Conservation (phyloP, 352 stramenopile genomes). For the Globisporangium canariense region DNA sequence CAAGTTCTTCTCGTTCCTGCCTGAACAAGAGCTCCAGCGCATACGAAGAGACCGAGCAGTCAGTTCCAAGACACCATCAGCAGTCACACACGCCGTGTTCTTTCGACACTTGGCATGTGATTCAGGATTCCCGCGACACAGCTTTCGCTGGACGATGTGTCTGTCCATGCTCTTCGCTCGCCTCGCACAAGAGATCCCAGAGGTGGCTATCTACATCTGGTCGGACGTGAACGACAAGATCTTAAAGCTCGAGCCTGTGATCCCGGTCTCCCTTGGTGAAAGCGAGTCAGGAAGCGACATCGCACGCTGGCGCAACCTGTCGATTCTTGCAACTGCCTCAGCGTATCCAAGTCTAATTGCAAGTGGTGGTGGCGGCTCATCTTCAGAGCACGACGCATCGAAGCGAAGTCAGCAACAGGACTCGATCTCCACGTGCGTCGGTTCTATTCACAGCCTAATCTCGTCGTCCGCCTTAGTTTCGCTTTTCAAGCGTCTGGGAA, state of each 20-base stretch:
- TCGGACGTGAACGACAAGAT: conserved; percentile 57
- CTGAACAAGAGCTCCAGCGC: conserved; percentile 5
- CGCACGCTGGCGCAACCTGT: conserved; percentile 62
- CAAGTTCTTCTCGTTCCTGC: conserved; percentile 30
- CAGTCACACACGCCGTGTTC: background rate
- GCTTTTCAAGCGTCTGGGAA: conserved; percentile 46
- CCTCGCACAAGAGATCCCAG: conserved; percentile 35
- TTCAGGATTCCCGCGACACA: conserved; percentile 14
- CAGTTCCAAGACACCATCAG: background rate
- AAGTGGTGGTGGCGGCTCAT: conserved; percentile 3
- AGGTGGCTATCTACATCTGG: conserved; percentile 70
- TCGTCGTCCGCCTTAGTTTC: conserved; percentile 33
- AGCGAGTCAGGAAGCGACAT: conserved; percentile 22
- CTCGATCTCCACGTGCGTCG: conserved; percentile 2
- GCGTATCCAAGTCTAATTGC: conserved; percentile 37
- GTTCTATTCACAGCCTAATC: conserved; percentile 36
- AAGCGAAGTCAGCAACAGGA: background rate
- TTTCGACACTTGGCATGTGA: conserved; percentile 16
- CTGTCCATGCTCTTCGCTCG: conserved; percentile 42
- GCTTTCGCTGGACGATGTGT: conserved; percentile 58
- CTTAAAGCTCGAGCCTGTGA: conserved; percentile 53
- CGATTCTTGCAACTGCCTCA: conserved; percentile 48
- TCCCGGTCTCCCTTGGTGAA: conserved; percentile 23
- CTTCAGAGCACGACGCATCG: background rate
- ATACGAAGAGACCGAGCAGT: background rate